phyloP scores from a whole-genome alignment of 2,329 filamentous ascomycete species.

The Aspergillus sp. region DNA sequence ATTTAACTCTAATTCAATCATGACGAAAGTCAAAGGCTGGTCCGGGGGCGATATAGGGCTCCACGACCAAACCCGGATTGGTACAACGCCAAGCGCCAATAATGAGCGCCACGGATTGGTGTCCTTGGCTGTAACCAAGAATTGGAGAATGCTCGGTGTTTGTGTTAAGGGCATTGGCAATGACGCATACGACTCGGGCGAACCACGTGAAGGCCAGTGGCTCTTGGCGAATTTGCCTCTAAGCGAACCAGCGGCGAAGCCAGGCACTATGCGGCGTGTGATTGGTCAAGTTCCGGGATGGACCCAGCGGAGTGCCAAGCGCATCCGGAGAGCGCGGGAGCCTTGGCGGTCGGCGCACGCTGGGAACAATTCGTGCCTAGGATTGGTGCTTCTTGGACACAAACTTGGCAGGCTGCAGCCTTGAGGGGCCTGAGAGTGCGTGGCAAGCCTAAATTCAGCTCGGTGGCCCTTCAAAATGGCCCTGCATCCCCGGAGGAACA shows the following conservation, averaged over 20 bases:
- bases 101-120: background rate
- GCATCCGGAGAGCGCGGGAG: slow-evolving; percentile 23
- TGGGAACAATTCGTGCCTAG: slow-evolving; percentile 10
- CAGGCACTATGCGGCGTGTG: background rate
- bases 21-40: slow-evolving; percentile 10
- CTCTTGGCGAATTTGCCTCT: slow-evolving; percentile 3
- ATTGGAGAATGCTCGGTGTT: background rate
- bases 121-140: slow-evolving; percentile 12
- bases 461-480: slow-evolving; percentile 11
- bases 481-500: slow-evolving; percentile 1
- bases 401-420: slow-evolving; percentile 16
- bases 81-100: slow-evolving; percentile 15
- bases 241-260: slow-evolving; percentile 9
- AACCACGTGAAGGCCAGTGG: slow-evolving; percentile 13
- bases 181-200: slow-evolving; percentile 18
- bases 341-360: slow-evolving; percentile 12
- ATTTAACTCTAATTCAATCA: slow-evolving; percentile 15
- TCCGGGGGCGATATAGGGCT: slow-evolving; percentile 5
- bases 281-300: slow-evolving; percentile 6
- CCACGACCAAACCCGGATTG: slow-evolving; percentile 5
- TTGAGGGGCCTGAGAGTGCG: slow-evolving; percentile 13
- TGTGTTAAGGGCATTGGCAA: slow-evolving; percentile 2
- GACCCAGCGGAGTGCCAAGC: slow-evolving; percentile 23
- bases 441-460: slow-evolving; percentile 15
- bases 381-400: slow-evolving; percentile 13